These are phyloP conservation scores for Vaccinium myrtillus DNA, from an alignment of 148 eudicot species.

Conservation along the genomic window DNA sequence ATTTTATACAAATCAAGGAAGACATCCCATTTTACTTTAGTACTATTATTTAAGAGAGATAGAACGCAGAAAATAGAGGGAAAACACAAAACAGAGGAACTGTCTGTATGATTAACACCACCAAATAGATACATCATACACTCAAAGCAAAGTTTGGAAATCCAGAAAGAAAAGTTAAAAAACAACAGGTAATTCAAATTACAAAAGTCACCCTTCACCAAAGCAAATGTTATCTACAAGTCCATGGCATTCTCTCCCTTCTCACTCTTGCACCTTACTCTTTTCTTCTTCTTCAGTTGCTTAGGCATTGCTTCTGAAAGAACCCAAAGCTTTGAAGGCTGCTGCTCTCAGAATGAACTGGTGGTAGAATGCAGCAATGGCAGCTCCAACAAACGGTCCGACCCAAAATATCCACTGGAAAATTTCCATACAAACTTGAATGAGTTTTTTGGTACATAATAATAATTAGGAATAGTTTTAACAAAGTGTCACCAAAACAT, in stretches of 20 bases:
- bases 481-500: background rate
- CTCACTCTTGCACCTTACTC: background rate
- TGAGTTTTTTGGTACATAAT: background rate
- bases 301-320: constrained; percentile 53
- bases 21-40: background rate
- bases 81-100: background rate
- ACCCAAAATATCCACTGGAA: constrained; percentile 57
- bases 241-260: constrained; percentile 16
- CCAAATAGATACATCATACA: background rate
- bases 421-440: background rate
- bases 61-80: background rate
- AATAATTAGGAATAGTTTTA: background rate
- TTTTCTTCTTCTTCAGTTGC: background rate
- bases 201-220: background rate
- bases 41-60: background rate
- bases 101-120: background rate
- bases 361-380: constrained; percentile 49
- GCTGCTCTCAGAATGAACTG: constrained; percentile 50
- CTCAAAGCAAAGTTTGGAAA: background rate
- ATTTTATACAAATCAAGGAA: background rate
- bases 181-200: background rate
- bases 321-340: constrained; percentile 57
- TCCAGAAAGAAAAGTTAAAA: background rate
- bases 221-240: background rate
- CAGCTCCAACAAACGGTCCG: constrained; percentile 56